Evolutionary conservation across 1,139 yeast genomes (phyloP), one percentile per base, ranked within the genome.

Genomic region (Scheffersomyces parashehatae): DNA sequence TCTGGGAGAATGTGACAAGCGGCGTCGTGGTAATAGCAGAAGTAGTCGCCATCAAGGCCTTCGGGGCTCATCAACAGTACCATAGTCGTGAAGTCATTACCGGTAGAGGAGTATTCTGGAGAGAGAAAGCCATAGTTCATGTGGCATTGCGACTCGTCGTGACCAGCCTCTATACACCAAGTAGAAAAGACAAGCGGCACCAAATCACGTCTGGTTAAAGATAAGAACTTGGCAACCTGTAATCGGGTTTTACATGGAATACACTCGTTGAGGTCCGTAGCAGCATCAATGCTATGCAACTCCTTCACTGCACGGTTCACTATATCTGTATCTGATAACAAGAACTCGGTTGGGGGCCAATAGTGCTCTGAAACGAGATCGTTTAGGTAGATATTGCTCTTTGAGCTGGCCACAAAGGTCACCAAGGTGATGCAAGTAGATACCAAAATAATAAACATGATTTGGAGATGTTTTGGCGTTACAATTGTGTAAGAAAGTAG

Each of bases 21-120:
- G 10, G 56, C 52, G 41, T 75, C 72, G 52, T 76, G 70, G 55
- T 66, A 79, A 53, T 77, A 73, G 56, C 85, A 81, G 57, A 75
- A 76, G 46, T 76, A 73, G 43, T 76, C 77, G 28, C 82, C 83
- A 54, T 81, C 85, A 29, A 69, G 55, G 2, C 75, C 68, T 42
- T 59, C 55, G 10, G 82, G 78, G 49, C 75, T 75, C 71, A 79
- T 75, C 38, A 72, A 50, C 24, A 68, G 65, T 28, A 78, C 56
- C 63, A 78, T 60, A 47, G 75, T 73, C 5, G 75, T 69, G 49
- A 79, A 73, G 51, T 79, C 81, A 30, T 47, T 44, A 8, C 66
- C 66, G 33, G 49, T 42, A 9, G 60, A 49, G 49, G 48, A 58
- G 46, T 44, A 55, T 40, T 51, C 59, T 15, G 43, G 51, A 46